Percentiles rank a stretch among this genome's conserved stretches.
Evolutionary conservation across 202 grass and related monocot genomes (phyloP).

Genomic region (Cymbopogon flexuosus): DNA sequence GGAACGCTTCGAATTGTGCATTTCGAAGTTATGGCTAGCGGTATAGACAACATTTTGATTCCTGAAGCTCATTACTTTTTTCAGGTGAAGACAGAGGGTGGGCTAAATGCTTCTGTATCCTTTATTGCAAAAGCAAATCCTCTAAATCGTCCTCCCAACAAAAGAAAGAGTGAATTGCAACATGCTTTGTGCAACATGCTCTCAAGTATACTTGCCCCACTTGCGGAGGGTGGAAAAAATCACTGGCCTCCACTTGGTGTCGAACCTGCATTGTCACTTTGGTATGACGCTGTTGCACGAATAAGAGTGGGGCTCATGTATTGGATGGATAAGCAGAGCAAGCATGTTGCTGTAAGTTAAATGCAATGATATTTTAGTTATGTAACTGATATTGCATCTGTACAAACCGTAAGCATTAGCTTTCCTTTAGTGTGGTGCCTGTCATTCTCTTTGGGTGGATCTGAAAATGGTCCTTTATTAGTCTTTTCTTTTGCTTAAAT

Average conservation of each 20-base stretch:
- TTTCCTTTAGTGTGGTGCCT: conserved; percentile 1
- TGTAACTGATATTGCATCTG: not conserved
- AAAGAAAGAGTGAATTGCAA: conserved; percentile 98
- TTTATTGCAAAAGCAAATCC: conserved; percentile 97
- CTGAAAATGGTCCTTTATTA: not conserved
- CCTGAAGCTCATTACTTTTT: conserved; percentile 23
- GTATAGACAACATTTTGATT: conserved; percentile 13
- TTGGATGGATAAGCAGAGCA: conserved; percentile 99
- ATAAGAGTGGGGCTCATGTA: conserved; percentile 74
- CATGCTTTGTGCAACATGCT: conserved; percentile 97
- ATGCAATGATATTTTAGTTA: conserved; percentile 32
- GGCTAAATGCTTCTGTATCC: conserved; percentile 86
- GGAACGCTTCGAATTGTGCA: not conserved
- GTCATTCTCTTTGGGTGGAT: not conserved
- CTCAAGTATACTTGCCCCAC: conserved; percentile 87
- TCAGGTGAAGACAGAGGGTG: conserved; percentile 84
- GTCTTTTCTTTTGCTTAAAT: not conserved
- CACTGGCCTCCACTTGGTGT: conserved; percentile 91
- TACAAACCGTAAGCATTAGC: not conserved
- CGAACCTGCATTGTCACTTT: conserved; percentile 77
- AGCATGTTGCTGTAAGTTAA: conserved; percentile 88
- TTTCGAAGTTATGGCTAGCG: not conserved
- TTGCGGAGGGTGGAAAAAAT: conserved; percentile 80
- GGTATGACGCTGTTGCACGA: conserved; percentile 85
- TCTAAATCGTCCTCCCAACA: conserved; percentile 72